phyloP scores from a whole-genome alignment of 2,329 filamentous ascomycete genomes.

The Tolypocladium paradoxum region DNA sequence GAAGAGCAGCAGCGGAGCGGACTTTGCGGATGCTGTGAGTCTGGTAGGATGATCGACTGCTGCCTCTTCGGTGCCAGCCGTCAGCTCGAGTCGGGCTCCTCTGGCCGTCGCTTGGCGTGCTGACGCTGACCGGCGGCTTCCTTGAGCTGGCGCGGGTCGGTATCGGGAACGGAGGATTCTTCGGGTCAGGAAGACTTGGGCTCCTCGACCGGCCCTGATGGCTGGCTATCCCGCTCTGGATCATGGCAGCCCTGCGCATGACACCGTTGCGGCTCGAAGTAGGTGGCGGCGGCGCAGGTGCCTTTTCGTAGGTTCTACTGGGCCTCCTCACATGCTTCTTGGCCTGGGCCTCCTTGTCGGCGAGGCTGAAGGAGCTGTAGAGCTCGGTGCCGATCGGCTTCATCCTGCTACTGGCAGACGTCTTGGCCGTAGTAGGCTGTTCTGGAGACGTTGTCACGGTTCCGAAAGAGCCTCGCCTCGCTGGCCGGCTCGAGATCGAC shows the following conservation, averaged over 20 bases:
- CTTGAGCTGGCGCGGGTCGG: constrained; percentile 82
- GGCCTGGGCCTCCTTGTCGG: constrained; percentile 18
- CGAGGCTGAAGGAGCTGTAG: constrained; percentile 32
- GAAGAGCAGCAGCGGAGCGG: constrained; percentile 68
- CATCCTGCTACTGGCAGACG: constrained; percentile 14
- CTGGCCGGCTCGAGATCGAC: constrained; percentile 22
- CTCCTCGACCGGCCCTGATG: constrained; percentile 55
- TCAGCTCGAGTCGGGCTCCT: constrained; percentile 60
- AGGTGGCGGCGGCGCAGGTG: constrained; percentile 16
- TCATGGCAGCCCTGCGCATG: constrained; percentile 70
- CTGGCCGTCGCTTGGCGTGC: constrained; percentile 58
- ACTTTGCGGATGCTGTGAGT: constrained; percentile 66
- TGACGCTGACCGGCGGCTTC: constrained; percentile 54
- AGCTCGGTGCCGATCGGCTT: constrained; percentile 30
- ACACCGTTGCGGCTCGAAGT: constrained; percentile 40
- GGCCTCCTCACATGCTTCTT: constrained; percentile 16
- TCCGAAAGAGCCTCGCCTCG: constrained; percentile 31
- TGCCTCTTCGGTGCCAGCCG: constrained; percentile 44
- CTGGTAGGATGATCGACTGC: constrained; percentile 38
- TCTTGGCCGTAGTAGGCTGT: constrained; percentile 17
- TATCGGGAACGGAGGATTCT: constrained; percentile 79
- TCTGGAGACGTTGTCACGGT: constrained; percentile 33
- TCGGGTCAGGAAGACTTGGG: constrained; percentile 50
- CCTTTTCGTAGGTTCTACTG: constrained; percentile 26
- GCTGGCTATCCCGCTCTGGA: constrained; percentile 64